Conservation (phyloP, 2,329 filamentous ascomycete species). For the Didymosphaeria variabile region DNA sequence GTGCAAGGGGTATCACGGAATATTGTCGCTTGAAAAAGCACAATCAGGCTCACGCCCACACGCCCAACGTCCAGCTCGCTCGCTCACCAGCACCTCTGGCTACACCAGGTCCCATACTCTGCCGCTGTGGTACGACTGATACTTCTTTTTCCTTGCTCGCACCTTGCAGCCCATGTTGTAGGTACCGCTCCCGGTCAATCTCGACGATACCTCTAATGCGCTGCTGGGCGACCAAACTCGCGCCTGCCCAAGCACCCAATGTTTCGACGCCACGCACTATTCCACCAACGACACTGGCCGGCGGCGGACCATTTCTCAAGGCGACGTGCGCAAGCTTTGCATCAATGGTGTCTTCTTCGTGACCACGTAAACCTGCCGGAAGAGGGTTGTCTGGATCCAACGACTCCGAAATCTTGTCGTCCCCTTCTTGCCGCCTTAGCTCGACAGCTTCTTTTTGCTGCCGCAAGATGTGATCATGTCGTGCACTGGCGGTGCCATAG, state of each 20-base stretch:
- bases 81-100: slow-evolving; percentile 42
- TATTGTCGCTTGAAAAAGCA: neutral
- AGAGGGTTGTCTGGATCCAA: slow-evolving; percentile 26
- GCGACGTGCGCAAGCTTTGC: slow-evolving; percentile 63
- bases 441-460: slow-evolving; percentile 35
- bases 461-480: slow-evolving; percentile 38
- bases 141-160: slow-evolving; percentile 69
- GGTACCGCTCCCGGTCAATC: slow-evolving; percentile 76
- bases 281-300: slow-evolving; percentile 60
- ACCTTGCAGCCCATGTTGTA: slow-evolving; percentile 71
- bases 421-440: slow-evolving; percentile 29
- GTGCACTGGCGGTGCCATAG: slow-evolving; percentile 65
- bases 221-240: slow-evolving; percentile 73
- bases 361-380: slow-evolving; percentile 54
- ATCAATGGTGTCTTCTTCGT: slow-evolving; percentile 67
- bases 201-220: slow-evolving; percentile 74
- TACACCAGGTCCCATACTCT: slow-evolving; percentile 68
- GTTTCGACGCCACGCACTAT: slow-evolving; percentile 72
- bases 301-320: slow-evolving; percentile 51
- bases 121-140: slow-evolving; percentile 65
- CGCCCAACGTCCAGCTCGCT: slow-evolving; percentile 50
- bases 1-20: slow-evolving; percentile 10
- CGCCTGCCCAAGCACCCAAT: slow-evolving; percentile 78
- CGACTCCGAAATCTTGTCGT: slow-evolving; percentile 34
- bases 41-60: slow-evolving; percentile 44